Conservation (phyloP, 148 eudicot species). For the Dysphania ambrosioides region DNA sequence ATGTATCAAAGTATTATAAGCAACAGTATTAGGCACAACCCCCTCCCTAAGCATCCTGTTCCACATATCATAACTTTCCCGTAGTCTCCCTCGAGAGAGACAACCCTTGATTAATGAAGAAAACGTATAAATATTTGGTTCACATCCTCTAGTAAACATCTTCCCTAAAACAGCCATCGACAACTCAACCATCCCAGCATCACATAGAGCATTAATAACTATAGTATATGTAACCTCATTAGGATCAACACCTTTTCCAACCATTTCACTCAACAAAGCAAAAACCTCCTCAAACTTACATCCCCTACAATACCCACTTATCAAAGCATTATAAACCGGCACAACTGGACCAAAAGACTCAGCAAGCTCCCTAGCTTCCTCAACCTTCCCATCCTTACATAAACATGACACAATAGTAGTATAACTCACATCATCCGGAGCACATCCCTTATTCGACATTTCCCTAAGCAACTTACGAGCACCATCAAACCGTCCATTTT, state of each 20-base stretch:
- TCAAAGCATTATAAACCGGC: conserved; percentile 76
- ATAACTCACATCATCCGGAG: conserved; percentile 76
- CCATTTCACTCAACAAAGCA: conserved; percentile 60
- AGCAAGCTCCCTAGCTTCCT: conserved; percentile 67
- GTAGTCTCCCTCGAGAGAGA: conserved; percentile 40
- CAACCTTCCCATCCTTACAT: conserved; percentile 60
- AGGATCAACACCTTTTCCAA: conserved; percentile 40
- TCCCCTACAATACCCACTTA: conserved; percentile 58
- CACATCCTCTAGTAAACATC: conserved; percentile 62
- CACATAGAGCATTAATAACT: conserved; percentile 50
- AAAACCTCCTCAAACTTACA: conserved; percentile 45
- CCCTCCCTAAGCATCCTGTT: conserved; percentile 53
- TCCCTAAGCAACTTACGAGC: conserved; percentile 71
- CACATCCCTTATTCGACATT: conserved; percentile 78
- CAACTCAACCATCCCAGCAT: conserved; percentile 45
- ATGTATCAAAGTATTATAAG: conserved; percentile 57
- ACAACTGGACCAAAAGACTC: conserved; percentile 39
- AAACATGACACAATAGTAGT: conserved; percentile 62
- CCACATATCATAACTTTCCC: conserved; percentile 64
- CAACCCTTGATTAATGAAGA: conserved; percentile 65
- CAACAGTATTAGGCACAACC: conserved; percentile 51
- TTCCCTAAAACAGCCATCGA: conserved; percentile 57
- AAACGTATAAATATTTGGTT: conserved; percentile 58
- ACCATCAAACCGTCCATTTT: conserved; percentile 60
- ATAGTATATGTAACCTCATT: conserved; percentile 69